Percentiles rank a stretch among this genome's conserved stretches.
These are phyloP conservation scores for Acer negundo DNA, from an alignment of 345 rosid genomes.

Conservation along the genomic window DNA sequence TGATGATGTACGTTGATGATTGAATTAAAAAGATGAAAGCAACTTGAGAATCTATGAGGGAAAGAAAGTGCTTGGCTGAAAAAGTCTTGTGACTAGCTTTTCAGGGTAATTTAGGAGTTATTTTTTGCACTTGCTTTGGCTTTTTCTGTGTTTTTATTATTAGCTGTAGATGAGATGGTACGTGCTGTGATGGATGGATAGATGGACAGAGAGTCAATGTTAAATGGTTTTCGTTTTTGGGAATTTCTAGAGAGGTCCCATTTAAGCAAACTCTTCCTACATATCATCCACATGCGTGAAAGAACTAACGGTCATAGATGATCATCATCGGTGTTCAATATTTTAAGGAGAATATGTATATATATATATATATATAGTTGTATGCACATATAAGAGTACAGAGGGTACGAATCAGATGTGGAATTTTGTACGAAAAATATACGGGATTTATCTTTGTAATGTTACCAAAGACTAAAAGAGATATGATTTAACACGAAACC, in stretches of 20 bases:
- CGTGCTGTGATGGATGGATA: slow-evolving; percentile 15
- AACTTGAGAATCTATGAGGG: slow-evolving; percentile 34
- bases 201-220: slow-evolving; percentile 31
- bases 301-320: slow-evolving; percentile 23
- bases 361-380: neutral
- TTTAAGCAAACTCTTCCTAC: slow-evolving; percentile 27
- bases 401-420: too few relatives aligned
- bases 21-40: slow-evolving; percentile 30
- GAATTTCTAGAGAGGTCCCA: slow-evolving; percentile 31
- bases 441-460: too few relatives aligned
- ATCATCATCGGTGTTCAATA: neutral
- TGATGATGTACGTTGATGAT: neutral
- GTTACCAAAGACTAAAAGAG: too few relatives aligned
- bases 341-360: too few relatives aligned
- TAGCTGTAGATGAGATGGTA: slow-evolving; percentile 6
- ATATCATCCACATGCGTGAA: slow-evolving; percentile 33
- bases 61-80: slow-evolving; percentile 34
- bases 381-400: neutral
- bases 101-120: neutral
- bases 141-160: slow-evolving; percentile 36
- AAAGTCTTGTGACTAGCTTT: slow-evolving; percentile 40
- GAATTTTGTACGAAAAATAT: too few relatives aligned
- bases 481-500: too few relatives aligned
- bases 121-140: slow-evolving; percentile 33
- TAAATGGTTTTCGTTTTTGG: slow-evolving; percentile 30